Evolutionary conservation across 2,329 filamentous ascomycete species (phyloP).

Genomic region (Cercospora citrullina): DNA sequence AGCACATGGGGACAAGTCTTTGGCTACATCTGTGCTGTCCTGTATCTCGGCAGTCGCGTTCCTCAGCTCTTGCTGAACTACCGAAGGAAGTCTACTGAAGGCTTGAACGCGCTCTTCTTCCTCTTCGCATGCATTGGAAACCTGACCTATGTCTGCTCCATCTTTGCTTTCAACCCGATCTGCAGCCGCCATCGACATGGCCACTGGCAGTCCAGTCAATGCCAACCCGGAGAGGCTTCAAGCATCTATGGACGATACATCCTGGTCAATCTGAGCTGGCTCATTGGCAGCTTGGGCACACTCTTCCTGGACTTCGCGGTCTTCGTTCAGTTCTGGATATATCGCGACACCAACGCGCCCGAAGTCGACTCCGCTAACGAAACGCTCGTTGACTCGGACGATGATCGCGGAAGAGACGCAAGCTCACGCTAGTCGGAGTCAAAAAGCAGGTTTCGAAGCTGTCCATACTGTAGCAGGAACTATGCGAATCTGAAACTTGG

Average conservation of each 20-base stretch:
- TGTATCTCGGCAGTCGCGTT: slow-evolving; percentile 86
- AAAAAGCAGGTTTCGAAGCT: background rate
- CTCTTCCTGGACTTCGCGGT: slow-evolving; percentile 81
- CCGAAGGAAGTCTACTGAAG: slow-evolving; percentile 87
- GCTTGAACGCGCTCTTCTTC: slow-evolving; percentile 92
- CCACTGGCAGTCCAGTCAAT: slow-evolving; percentile 47
- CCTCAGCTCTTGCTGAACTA: slow-evolving; percentile 93
- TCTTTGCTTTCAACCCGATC: slow-evolving; percentile 81
- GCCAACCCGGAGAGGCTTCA: slow-evolving; percentile 64
- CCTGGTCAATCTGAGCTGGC: slow-evolving; percentile 85
- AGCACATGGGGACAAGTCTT: slow-evolving; percentile 83
- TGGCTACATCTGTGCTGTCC: slow-evolving; percentile 83
- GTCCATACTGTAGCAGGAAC: background rate
- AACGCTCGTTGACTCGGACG: slow-evolving; percentile 21
- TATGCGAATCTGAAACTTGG: background rate
- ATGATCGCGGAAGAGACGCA: slow-evolving; percentile 34
- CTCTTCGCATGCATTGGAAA: slow-evolving; percentile 96
- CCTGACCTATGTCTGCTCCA: slow-evolving; percentile 86
- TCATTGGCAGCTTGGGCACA: slow-evolving; percentile 85
- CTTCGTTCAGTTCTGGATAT: slow-evolving; percentile 90
- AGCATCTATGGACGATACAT: slow-evolving; percentile 77
- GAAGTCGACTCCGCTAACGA: slow-evolving; percentile 19
- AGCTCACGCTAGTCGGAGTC: slow-evolving; percentile 23
- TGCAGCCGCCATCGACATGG: slow-evolving; percentile 51
- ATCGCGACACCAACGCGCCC: slow-evolving; percentile 51